Conservation (phyloP, 106 monocot species). For the Acorus gramineus region DNA sequence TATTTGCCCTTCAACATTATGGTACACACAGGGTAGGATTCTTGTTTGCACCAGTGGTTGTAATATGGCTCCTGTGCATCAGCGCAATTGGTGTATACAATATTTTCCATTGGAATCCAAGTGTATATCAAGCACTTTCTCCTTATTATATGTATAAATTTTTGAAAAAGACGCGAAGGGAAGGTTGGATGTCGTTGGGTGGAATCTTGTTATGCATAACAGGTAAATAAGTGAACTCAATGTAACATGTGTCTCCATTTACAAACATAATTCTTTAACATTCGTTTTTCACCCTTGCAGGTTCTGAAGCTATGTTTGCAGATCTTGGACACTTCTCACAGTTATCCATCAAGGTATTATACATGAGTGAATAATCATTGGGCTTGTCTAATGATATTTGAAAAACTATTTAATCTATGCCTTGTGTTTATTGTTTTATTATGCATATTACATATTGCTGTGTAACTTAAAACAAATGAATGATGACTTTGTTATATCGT, state of each 20-base stretch:
- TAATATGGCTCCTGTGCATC: constrained; percentile 85
- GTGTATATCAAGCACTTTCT: constrained; percentile 77
- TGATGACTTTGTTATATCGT: no score
- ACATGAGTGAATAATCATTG: no score
- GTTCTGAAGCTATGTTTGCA: constrained; percentile 99
- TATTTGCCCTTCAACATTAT: constrained; percentile 89
- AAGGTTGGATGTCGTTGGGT: constrained; percentile 97
- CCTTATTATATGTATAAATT: constrained; percentile 97
- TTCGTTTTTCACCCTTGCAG: constrained; percentile 17
- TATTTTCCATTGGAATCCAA: constrained; percentile 78
- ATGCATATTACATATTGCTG: no score
- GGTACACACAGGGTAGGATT: constrained; percentile 90
- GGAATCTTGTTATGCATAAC: constrained; percentile 93
- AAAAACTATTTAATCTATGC: no score
- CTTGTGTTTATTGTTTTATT: no score
- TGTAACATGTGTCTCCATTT: no score
- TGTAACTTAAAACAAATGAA: no score
- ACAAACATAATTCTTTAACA: background rate
- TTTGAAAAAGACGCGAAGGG: constrained; percentile 75
- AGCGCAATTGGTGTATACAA: constrained; percentile 87
- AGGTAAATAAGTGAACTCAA: constrained; percentile 23
- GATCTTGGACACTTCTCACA: constrained; percentile 95
- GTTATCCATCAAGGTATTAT: constrained; percentile 76
- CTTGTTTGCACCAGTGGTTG: constrained; percentile 87
- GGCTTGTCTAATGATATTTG: no score